These are phyloP conservation scores for Cyphellophora europaea DNA, from an alignment of 2,329 filamentous ascomycete genomes.

Conservation along the genomic window DNA sequence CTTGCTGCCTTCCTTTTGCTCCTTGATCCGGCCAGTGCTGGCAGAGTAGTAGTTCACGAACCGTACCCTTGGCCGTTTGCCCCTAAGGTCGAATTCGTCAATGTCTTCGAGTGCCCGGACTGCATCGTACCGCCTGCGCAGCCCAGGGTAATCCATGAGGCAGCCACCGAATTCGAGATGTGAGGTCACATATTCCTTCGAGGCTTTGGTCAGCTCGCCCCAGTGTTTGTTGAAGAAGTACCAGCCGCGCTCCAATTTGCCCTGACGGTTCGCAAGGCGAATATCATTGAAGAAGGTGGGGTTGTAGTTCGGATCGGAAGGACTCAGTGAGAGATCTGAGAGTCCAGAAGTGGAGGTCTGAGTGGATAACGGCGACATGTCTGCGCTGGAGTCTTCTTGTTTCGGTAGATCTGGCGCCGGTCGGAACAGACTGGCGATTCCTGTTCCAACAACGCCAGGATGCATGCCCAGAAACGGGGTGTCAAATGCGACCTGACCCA, in stretches of 20 bases:
- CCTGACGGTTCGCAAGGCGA: constrained; percentile 57
- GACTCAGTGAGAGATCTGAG: constrained; percentile 7
- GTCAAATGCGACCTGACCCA: constrained; percentile 76
- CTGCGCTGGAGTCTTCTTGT: constrained; percentile 1
- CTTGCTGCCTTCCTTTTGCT: constrained; percentile 22
- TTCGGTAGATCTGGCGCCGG: constrained; percentile 28
- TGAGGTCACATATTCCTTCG: constrained; percentile 64
- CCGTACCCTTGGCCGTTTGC: constrained; percentile 44
- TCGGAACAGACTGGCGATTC: constrained; percentile 67
- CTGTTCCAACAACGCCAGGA: constrained; percentile 74
- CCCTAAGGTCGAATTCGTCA: constrained; percentile 39
- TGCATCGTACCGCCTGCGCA: constrained; percentile 60
- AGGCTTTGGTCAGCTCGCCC: constrained; percentile 60
- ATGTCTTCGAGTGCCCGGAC: constrained; percentile 65
- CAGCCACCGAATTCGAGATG: constrained; percentile 77
- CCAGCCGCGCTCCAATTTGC: constrained; percentile 51
- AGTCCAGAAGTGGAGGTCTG: constrained; percentile 5
- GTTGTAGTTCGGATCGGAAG: constrained; percentile 56
- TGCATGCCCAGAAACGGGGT: constrained; percentile 83
- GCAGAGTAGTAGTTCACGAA: constrained; percentile 89
- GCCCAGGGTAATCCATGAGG: constrained; percentile 63
- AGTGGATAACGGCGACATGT: not conserved
- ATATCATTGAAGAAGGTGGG: constrained; percentile 68
- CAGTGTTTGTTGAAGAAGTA: constrained; percentile 78
- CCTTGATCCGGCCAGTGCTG: constrained; percentile 63